Percentiles rank a stretch among this genome's conserved stretches.
Evolutionary conservation across 768 basidiomycete genomes (phyloP).

Genomic region (Strobilomyces confusus): DNA sequence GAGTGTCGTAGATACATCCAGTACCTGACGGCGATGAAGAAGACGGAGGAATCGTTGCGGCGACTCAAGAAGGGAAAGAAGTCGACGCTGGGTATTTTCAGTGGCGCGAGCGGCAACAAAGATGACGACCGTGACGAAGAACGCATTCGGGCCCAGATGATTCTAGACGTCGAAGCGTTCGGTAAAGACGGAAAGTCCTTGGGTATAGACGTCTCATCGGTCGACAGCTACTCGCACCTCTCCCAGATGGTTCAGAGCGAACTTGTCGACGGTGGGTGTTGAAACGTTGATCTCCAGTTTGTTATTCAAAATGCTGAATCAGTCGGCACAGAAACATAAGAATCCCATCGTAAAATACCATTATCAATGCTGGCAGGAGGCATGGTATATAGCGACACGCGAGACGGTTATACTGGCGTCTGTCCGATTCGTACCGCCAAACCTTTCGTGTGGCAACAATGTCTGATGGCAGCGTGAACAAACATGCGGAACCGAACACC

Average conservation of each 20-base stretch:
- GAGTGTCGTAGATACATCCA: constrained; percentile 59
- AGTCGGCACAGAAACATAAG: constrained; percentile 14
- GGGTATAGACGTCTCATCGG: constrained; percentile 56
- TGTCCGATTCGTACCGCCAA: constrained; percentile 12
- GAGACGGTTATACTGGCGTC: constrained; percentile 42
- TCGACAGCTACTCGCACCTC: constrained; percentile 51
- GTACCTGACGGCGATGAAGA: constrained; percentile 80
- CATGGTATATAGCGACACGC: constrained; percentile 61
- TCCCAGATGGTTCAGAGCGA: constrained; percentile 55
- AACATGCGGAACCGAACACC: constrained; percentile 52
- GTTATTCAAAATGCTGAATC: neutral
- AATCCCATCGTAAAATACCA: neutral
- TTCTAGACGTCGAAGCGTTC: constrained; percentile 81
- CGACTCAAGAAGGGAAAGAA: constrained; percentile 87
- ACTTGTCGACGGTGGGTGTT: constrained; percentile 31
- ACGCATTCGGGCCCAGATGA: constrained; percentile 77
- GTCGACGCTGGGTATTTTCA: constrained; percentile 75
- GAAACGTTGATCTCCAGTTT: neutral
- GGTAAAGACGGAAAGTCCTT: constrained; percentile 70
- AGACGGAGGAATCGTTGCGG: constrained; percentile 86
- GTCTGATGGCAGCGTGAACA: constrained; percentile 55
- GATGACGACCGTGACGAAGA: constrained; percentile 83
- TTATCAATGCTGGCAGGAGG: constrained; percentile 34
- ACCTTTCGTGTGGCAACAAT: constrained; percentile 30
- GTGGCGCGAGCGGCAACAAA: constrained; percentile 41